Base-by-base conservation (phyloP, 495 filamentous ascomycete genomes). In the Pseudevernia furfuracea region DNA sequence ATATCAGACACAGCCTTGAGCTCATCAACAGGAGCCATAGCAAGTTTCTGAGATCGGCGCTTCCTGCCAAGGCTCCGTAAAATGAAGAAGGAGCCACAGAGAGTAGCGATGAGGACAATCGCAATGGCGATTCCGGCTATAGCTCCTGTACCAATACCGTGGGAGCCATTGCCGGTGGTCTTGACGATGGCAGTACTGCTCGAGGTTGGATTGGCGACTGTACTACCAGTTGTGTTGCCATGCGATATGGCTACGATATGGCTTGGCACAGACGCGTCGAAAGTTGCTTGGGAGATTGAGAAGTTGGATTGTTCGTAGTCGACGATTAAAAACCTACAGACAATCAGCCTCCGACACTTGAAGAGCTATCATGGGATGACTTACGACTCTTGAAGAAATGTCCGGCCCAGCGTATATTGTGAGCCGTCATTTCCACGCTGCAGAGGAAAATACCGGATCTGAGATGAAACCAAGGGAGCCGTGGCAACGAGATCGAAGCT, bases 381-480 rank as follows among this genome's bases (percentile, higher is more conserved):
- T 59, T 68, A 70, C 58, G 82, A 80, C 74, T 84, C 82, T 70
- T 85, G 83, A 23, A 85, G 65, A 56, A 85, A 84, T 11, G 76
- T 77, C 17, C 82, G 73, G 8, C 83, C 83, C 3, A 85, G 74
- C 1, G 78, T 80, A 67, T 79, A 83, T 58, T 83, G 81, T 1
- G 70, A 74, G 15, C 77, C 72, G 62, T 83, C 78, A 34, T 67
- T 67, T 32, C 77, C 79, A 15, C 79, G 71, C 44, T 77, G 77
- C 34, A 85, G 71, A 2, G 83, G 83, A 63, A 84, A 85, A 62
- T 84, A 85, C 23, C 70, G 67, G 8, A 64, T 58, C 10, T 71
- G 59, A 23, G 73, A 73, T 3, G 70, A 53, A 19, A 80, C 67
- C 0, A 80, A 64, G 0, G 78, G 79, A 59, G 72, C 69, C 3